Evolutionary conservation across 345 rosid species (phyloP), one percentile per base, ranked within the genome.

Genomic region (Salix koriyanagi): DNA sequence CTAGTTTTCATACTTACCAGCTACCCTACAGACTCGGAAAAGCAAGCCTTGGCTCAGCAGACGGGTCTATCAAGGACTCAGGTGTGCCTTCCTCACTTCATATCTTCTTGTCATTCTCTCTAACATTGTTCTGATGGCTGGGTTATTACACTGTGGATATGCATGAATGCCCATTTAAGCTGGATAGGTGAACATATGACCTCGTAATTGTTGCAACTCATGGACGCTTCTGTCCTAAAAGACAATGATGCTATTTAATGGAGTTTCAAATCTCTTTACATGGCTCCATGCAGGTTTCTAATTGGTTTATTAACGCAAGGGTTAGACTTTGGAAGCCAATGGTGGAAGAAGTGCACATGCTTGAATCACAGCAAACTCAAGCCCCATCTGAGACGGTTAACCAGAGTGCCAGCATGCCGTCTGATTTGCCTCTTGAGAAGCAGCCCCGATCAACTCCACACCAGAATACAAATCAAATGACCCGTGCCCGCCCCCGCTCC

Each of bases 241-340:
- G 67, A 30, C 36, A 28, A 9, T 4, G 52, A 4, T 68, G 7
- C 41, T 7, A 54, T 5, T 61, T 62, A 25, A n/a, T n/a, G 36
- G 62, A 1, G 41, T 25, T 19, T 11, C 41, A 52, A 42, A 61
- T 18, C 62, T 37, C 39, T 60, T 8, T 16, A 65, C 34, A 6
- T 60, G 70, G 44, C 2, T 16, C 66, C 34, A 3, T 60, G 70
- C 56, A 81, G 84, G 84, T 81, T 28, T 81, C 84, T 5, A 81
- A 81, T 70, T 81, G 81, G 84, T 81, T 81, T 54, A 81, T 81
- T 2, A 81, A 81, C 56, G 84, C 84, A 62, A 77, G 84, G 73
- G 84, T 81, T 7, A 69, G 84, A 60, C 72, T 81, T 21, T 81
- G 84, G 84, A 81, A 77, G 65, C 84, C 84, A 56, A 81, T 81